Evolutionary conservation across 108 stramenopile genomes (phyloP), one percentile per base, ranked within the genome.

Genomic region (Skeletonema tropicum): DNA sequence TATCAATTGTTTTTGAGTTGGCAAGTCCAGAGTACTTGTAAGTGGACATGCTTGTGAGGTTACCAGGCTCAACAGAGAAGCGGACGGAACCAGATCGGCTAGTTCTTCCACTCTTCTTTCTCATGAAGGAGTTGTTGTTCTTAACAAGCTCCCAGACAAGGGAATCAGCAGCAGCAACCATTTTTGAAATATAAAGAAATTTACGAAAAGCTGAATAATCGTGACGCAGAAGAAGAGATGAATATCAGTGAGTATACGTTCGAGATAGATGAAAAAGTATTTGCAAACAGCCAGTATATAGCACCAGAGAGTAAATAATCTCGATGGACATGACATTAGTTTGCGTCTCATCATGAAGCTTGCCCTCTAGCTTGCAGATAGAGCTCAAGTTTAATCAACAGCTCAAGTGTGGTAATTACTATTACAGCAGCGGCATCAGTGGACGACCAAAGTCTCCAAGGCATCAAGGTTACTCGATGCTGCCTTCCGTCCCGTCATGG

Each of bases 21-120:
- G 97, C 96, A 68, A 98, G 45, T 60, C 96, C 97, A 36, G 89
- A 93, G 76, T 92, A 97, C 93, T 98, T 97, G 96, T 86, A 93
- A 55, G 80, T 84, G 69, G 94, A 96, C 63, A 90, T 64, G 60
- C 82, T 88, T 82, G 78, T 90, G 72, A 97, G 71, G 91, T 98
- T 98, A 60, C 92, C 94, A 66, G 84, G 85, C 82, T 98, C 98
- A 26, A 84, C 71, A 48, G 89, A 88, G 87, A 98, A 97, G 25
- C 77, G 77, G 38, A 97, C 68, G 36, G 85, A 64, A 57, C 95
- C 95, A n/a, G 92, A 90, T 82, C 95, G 93, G 65, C 83, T 88
- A 59, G 96, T 93, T 46, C 80, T 85, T 49, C 97, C 97, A 85
- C 92, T 95, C 73, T 76, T 84, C 89, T 97, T 97, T 85, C 86